phyloP scores from a whole-genome alignment of 176 grass and related monocot genomes.

The Coix lacrymajobi region DNA sequence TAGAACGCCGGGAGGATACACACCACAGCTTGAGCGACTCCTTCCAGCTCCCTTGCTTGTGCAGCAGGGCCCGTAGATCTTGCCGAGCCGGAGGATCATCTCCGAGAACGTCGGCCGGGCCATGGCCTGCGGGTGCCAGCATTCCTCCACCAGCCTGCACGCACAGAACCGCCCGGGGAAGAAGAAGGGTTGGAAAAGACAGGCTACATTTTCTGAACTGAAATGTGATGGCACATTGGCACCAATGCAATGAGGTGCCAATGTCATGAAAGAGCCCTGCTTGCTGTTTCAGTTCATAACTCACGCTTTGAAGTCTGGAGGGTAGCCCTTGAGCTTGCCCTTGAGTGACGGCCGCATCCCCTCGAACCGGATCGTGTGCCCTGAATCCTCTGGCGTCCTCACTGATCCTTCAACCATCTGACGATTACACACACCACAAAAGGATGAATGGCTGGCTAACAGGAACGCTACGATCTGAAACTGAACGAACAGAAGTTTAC shows the following conservation, averaged over 20 bases:
- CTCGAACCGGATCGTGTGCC: conserved; percentile 46
- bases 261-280: background rate
- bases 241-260: background rate
- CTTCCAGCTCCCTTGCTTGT: conserved; percentile 81
- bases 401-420: conserved; percentile 71
- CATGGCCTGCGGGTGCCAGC: conserved; percentile 56
- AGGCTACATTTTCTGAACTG: background rate
- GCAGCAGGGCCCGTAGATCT: conserved; percentile 57
- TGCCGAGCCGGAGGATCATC: conserved; percentile 86
- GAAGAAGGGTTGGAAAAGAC: background rate
- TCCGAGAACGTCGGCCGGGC: conserved; percentile 85
- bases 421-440: background rate
- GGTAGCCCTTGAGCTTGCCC: conserved; percentile 71
- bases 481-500: background rate
- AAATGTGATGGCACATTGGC: background rate
- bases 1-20: conserved; percentile 13
- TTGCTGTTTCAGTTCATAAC: conserved; percentile 7
- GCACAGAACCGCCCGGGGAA: background rate
- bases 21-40: conserved; percentile 93
- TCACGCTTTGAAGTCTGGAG: conserved; percentile 86
- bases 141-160: conserved; percentile 88
- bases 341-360: conserved; percentile 68
- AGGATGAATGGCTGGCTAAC: background rate
- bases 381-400: conserved; percentile 51
- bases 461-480: background rate